phyloP scores from a whole-genome alignment of 2,329 filamentous ascomycete genomes.

The Clarireedia monteithiana region DNA sequence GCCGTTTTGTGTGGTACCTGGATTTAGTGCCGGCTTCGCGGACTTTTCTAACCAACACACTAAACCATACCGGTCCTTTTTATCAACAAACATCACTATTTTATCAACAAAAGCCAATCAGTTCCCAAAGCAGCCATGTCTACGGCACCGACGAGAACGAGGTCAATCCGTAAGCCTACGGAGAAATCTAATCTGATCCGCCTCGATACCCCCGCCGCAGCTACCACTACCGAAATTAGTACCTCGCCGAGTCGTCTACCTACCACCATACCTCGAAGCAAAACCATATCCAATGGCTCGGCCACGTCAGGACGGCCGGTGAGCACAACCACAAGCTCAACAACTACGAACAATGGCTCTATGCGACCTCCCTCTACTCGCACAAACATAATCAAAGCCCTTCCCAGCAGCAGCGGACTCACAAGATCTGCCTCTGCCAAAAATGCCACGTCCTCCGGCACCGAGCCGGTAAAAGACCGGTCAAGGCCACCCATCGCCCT shows the following conservation, averaged over 20 bases:
- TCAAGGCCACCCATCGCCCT: constrained; percentile 14
- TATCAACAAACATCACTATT: neutral
- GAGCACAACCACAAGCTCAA: constrained; percentile 17
- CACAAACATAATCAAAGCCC: constrained; percentile 17
- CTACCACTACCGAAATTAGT: neutral
- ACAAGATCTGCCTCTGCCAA: constrained; percentile 20
- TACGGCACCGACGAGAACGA: constrained; percentile 20
- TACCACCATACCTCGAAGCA: constrained; percentile 21
- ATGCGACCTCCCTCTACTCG: constrained; percentile 21
- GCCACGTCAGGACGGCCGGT: constrained; percentile 14
- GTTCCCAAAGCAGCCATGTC: constrained; percentile 15
- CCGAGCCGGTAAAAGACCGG: constrained; percentile 10
- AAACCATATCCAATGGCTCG: constrained; percentile 12
- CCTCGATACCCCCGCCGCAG: neutral
- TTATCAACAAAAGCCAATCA: neutral
- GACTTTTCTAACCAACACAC: neutral
- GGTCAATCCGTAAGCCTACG: constrained; percentile 23
- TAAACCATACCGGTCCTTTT: neutral
- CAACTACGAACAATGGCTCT: constrained; percentile 17
- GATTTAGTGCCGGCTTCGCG: neutral
- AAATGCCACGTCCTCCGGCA: constrained; percentile 7
- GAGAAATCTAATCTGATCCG: constrained; percentile 11
- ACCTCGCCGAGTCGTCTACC: constrained; percentile 28
- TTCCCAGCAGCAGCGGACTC: constrained; percentile 11
- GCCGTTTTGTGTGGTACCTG: neutral